Conservation (phyloP, 106 monocot species). For the Dendrobium huoshanense region DNA sequence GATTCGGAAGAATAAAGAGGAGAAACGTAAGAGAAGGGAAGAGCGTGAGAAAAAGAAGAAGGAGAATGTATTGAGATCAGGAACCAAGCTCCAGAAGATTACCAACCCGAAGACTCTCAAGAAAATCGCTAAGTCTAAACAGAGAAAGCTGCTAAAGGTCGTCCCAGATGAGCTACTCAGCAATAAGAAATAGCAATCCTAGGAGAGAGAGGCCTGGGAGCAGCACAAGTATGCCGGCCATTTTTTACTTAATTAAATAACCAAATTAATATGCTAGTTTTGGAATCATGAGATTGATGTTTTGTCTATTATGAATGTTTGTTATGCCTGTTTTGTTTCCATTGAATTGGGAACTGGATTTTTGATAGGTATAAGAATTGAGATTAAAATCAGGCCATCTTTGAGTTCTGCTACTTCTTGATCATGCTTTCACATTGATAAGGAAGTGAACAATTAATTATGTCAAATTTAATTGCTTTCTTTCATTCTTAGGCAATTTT, state of each 20-base stretch:
- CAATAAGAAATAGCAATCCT: background rate
- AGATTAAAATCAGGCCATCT: background rate
- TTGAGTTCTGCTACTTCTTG: background rate
- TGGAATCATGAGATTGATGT: background rate
- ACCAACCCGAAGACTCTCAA: slow-evolving; percentile 86
- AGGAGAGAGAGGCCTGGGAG: background rate
- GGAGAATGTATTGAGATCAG: slow-evolving; percentile 70
- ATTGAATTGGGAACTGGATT: background rate
- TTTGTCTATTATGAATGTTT: background rate
- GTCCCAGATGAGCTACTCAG: slow-evolving; percentile 65
- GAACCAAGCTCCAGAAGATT: slow-evolving; percentile 77
- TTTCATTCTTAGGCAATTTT: background rate
- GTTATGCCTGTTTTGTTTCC: background rate
- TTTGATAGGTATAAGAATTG: background rate
- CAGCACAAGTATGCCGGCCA: background rate
- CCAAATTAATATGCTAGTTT: background rate
- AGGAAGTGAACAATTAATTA: background rate
- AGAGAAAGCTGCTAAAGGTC: slow-evolving; percentile 76
- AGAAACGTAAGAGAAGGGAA: slow-evolving; percentile 73
- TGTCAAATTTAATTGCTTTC: background rate
- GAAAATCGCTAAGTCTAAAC: slow-evolving; percentile 94
- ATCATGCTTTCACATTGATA: background rate
- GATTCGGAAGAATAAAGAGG: slow-evolving; percentile 68
- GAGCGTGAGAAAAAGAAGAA: slow-evolving; percentile 96
- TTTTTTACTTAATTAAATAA: background rate